These are phyloP conservation scores for Wallacemonas sp. DNA, from an alignment of 208 protist species.

Conservation along the genomic window DNA sequence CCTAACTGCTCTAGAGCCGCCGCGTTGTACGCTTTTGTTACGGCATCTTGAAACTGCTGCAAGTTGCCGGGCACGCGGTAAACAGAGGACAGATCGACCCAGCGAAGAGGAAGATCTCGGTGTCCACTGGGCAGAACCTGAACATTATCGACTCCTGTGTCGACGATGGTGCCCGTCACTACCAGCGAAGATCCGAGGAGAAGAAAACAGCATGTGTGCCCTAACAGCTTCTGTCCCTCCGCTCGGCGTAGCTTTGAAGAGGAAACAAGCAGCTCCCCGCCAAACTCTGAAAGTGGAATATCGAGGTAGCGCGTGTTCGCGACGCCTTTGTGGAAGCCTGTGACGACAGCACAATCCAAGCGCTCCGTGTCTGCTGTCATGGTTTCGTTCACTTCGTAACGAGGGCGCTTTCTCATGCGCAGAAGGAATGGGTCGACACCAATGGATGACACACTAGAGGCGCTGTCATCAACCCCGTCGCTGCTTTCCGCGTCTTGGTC, in stretches of 20 bases:
- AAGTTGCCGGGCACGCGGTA: not conserved
- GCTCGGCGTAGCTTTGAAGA: not conserved
- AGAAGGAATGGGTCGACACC: not conserved
- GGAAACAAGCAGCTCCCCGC: not conserved
- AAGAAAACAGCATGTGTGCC: constrained; percentile 6
- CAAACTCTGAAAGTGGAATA: constrained; percentile 11
- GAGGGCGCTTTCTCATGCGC: not conserved
- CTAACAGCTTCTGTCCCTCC: constrained; percentile 4
- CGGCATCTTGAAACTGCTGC: not conserved
- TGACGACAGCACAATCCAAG: not conserved
- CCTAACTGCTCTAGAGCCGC: not conserved
- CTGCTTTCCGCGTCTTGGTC: not conserved
- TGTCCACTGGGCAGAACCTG: not conserved
- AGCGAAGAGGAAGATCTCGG: not conserved
- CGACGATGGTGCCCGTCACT: not conserved
- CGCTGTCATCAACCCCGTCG: not conserved
- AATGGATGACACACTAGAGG: not conserved
- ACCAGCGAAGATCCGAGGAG: not conserved
- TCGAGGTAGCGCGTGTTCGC: constrained; percentile 4
- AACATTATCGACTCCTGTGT: not conserved
- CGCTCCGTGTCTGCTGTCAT: not conserved
- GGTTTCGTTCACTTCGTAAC: not conserved
- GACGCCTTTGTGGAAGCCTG: constrained; percentile 3
- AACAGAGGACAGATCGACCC: not conserved
- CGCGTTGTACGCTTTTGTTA: not conserved